A percentile compares a stretch with the other conserved stretches of the same genome.
These are phyloP conservation scores for Oryza longistaminata DNA, from an alignment of 176 grass and related monocot genomes.

Conservation along the genomic window DNA sequence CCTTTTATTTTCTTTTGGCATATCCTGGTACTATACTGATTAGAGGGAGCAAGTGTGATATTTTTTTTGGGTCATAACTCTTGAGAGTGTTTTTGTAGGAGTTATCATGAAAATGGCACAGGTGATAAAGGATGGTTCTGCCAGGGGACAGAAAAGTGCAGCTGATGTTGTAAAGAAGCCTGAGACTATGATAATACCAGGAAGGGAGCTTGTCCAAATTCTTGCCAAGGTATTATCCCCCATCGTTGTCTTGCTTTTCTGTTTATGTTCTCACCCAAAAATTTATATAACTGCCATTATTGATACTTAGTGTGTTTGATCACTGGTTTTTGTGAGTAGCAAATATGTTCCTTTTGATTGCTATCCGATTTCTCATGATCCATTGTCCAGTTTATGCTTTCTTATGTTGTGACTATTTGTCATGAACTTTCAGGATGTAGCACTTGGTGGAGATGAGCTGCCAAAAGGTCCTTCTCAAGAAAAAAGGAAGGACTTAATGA, in stretches of 20 bases:
- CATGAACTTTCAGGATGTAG: conserved; percentile 66
- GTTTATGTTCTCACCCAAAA: not conserved
- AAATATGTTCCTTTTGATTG: conserved; percentile 21
- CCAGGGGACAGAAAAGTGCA: conserved; percentile 49
- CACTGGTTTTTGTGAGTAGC: not conserved
- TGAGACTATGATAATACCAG: conserved; percentile 84
- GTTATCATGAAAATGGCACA: conserved; percentile 97
- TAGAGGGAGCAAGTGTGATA: not conserved
- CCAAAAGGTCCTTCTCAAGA: conserved; percentile 66
- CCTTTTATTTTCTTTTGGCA: not conserved
- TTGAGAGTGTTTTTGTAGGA: conserved; percentile 42
- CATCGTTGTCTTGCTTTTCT: not conserved
- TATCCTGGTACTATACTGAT: not conserved
- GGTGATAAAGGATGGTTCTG: conserved; percentile 65
- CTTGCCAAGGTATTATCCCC: conserved; percentile 70
- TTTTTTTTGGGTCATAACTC: conserved; percentile 23
- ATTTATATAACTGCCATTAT: not conserved
- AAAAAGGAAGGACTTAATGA: conserved; percentile 87
- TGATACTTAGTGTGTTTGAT: not conserved
- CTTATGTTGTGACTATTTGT: conserved; percentile 16
- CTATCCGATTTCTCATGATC: not conserved
- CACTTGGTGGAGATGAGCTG: conserved; percentile 69
- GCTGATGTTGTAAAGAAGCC: conserved; percentile 64
- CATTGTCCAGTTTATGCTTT: not conserved
- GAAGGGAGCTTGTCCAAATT: conserved; percentile 82